Evolutionary conservation across 441 rosid genomes (phyloP).

Genomic region (Pelargonium citronellum): DNA sequence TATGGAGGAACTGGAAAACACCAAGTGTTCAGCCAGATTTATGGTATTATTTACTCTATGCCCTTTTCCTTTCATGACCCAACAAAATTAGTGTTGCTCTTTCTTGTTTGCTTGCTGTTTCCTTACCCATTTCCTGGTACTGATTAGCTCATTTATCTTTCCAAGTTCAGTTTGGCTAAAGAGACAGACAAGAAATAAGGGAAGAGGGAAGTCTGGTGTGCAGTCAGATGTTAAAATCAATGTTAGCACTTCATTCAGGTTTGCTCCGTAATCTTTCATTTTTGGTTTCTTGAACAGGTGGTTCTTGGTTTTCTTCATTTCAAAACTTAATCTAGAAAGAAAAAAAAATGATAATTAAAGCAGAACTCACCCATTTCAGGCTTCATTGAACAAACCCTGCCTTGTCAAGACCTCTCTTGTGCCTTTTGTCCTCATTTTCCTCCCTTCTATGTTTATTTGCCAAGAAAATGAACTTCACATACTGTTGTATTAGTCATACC

Average conservation of each 20-base stretch:
- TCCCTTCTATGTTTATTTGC: background rate
- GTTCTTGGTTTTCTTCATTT: background rate
- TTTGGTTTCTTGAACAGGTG: background rate
- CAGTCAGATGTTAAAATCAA: background rate
- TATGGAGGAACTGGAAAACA: slow-evolving; percentile 13
- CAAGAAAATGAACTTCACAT: too few relatives aligned
- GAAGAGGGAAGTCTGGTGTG: too few relatives aligned
- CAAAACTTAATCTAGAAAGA: background rate
- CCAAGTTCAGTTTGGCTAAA: slow-evolving; percentile 1
- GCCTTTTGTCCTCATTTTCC: background rate
- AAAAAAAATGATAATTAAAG: background rate
- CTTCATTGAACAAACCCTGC: background rate
- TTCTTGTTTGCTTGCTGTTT: background rate
- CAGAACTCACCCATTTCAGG: background rate
- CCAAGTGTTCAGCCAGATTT: slow-evolving; percentile 11
- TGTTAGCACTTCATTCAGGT: slow-evolving; percentile 2
- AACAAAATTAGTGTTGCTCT: background rate
- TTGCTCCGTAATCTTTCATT: background rate
- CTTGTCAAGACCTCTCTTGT: background rate
- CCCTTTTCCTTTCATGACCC: background rate
- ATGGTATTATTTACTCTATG: slow-evolving; percentile 12
- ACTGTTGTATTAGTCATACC: background rate
- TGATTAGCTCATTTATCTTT: background rate
- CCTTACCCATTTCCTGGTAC: background rate
- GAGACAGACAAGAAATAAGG: background rate